Base-by-base conservation (phyloP, 768 basidiomycete genomes). In the Cystobasidiopsis lactophilus region DNA sequence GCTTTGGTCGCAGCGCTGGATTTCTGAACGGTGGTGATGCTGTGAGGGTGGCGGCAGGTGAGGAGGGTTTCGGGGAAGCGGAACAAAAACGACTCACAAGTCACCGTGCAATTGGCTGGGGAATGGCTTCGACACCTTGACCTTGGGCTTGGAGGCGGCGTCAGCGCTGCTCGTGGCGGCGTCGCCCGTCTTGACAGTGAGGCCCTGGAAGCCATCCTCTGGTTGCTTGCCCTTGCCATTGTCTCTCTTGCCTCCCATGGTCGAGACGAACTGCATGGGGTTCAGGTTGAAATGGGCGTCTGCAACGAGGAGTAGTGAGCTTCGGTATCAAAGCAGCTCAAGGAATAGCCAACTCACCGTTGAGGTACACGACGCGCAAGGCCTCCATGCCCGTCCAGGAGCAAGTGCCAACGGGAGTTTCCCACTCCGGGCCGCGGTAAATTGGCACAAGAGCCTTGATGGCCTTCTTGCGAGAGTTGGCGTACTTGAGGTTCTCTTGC, bases 191-290 rank as follows among this genome's bases (percentile, higher is more conserved):
- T 40, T 31, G 7, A 30, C 35, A 31, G 19, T 33, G 24, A 30
- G 24, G 23, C 21, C n/a, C 2, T 29, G 11, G 40, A 26, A 23
- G 50, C 24, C 29, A 19, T 55, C 48, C 55, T 56, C n/a, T 7
- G 33, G 9, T 16, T 35, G 7, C 33, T 35, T 35, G 33, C 33
- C 33, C 33, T 35, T 35, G 33, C 33, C n/a, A n/a, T n/a, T n/a
- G n/a, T 23, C 45, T 7, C 11, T 4, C 29, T 23, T 26, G 14
- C 7, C 14, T 4, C 23, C 23, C 16, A 43, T 26, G 23, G 40
- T 56, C 14, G 59, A 53, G 27, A 56, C 51, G 30, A 43, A 58
- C 7, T 49, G 40, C 45, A 60, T 56, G 13, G 61, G 61, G 52
- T 62, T 45, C 29, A 62, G 54, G 24, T 53, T 54, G 37, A n/a